Percentiles rank a stretch among this genome's conserved stretches.
phyloP scores from a whole-genome alignment of 768 basidiomycete species.

The Rhizopogon sp. region DNA sequence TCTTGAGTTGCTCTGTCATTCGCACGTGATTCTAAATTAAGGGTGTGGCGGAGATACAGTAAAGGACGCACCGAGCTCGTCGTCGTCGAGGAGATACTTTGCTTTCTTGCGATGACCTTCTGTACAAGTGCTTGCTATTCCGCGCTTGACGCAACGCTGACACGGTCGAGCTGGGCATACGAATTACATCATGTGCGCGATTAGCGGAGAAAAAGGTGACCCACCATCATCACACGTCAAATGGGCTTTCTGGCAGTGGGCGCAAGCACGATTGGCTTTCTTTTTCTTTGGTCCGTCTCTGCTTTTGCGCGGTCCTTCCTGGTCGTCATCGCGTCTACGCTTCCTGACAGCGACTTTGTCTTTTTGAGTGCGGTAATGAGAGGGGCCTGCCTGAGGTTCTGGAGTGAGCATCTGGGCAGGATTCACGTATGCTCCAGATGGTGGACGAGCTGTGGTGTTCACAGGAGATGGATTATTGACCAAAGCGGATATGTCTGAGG shows the following conservation, averaged over 20 bases:
- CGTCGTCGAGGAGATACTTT: constrained; percentile 92
- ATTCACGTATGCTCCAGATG: constrained; percentile 33
- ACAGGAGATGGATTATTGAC: constrained; percentile 4
- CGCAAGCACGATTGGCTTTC: constrained; percentile 91
- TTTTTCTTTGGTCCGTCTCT: constrained; percentile 88
- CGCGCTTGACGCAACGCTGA: constrained; percentile 92
- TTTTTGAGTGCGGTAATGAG: constrained; percentile 24
- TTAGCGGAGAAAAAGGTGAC: constrained; percentile 27
- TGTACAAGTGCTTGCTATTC: constrained; percentile 80
- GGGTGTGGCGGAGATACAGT: not conserved
- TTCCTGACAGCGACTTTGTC: constrained; percentile 39
- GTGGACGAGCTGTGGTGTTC: constrained; percentile 9
- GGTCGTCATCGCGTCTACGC: constrained; percentile 58
- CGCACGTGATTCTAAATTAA: constrained; percentile 21
- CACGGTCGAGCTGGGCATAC: constrained; percentile 79
- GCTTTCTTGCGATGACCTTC: constrained; percentile 98
- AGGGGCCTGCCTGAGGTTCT: constrained; percentile 32
- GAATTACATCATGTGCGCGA: constrained; percentile 7
- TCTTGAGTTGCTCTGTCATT: constrained; percentile 35
- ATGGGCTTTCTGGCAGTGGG: constrained; percentile 95
- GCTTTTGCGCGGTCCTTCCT: constrained; percentile 55
- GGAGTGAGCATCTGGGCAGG: constrained; percentile 34
- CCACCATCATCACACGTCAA: constrained; percentile 97
- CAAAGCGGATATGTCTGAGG: constrained; percentile 6
- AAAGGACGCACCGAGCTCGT: constrained; percentile 70